Percentiles rank a stretch among this genome's conserved stretches.
These are phyloP conservation scores for Diaporthe destruens DNA, from an alignment of 2,329 filamentous ascomycete species.

Conservation along the genomic window DNA sequence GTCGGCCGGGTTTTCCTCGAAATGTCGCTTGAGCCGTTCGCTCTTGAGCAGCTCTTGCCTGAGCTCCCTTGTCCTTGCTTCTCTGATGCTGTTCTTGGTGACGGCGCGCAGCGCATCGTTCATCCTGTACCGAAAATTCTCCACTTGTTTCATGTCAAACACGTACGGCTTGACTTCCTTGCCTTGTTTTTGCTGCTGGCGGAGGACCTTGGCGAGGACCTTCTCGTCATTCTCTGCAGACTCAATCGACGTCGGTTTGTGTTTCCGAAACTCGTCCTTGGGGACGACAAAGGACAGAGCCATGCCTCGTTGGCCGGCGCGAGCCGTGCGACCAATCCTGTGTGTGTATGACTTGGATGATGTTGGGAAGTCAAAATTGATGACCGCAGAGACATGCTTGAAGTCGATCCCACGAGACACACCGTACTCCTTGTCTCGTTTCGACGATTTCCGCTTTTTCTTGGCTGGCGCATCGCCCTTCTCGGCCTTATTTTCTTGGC, in stretches of 20 bases:
- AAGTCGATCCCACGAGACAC: slow-evolving; percentile 98
- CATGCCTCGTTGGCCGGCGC: slow-evolving; percentile 92
- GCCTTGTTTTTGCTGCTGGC: slow-evolving; percentile 81
- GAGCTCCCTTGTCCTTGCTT: slow-evolving; percentile 89
- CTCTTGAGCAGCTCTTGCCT: slow-evolving; percentile 91
- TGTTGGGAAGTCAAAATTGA: slow-evolving; percentile 96
- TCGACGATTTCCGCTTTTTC: slow-evolving; percentile 75
- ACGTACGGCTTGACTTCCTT: slow-evolving; percentile 90
- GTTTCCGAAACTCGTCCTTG: slow-evolving; percentile 84
- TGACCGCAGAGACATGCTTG: slow-evolving; percentile 90
- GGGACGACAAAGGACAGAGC: slow-evolving; percentile 96
- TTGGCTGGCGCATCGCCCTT: slow-evolving; percentile 60
- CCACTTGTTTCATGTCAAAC: slow-evolving; percentile 94
- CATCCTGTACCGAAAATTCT: slow-evolving; percentile 95
- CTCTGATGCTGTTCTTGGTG: slow-evolving; percentile 88
- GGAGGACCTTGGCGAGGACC: slow-evolving; percentile 82
- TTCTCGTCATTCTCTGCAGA: slow-evolving; percentile 87
- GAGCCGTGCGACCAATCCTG: slow-evolving; percentile 91
- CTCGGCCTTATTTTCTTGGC: slow-evolving; percentile 38
- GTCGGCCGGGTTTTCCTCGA: slow-evolving; percentile 96
- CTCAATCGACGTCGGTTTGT: slow-evolving; percentile 84
- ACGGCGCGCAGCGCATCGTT: slow-evolving; percentile 91
- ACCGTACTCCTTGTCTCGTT: slow-evolving; percentile 87
- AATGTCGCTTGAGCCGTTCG: slow-evolving; percentile 94
- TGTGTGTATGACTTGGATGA: slow-evolving; percentile 96